phyloP scores from a whole-genome alignment of 139 green algal species.

The Marvania coccoides region DNA sequence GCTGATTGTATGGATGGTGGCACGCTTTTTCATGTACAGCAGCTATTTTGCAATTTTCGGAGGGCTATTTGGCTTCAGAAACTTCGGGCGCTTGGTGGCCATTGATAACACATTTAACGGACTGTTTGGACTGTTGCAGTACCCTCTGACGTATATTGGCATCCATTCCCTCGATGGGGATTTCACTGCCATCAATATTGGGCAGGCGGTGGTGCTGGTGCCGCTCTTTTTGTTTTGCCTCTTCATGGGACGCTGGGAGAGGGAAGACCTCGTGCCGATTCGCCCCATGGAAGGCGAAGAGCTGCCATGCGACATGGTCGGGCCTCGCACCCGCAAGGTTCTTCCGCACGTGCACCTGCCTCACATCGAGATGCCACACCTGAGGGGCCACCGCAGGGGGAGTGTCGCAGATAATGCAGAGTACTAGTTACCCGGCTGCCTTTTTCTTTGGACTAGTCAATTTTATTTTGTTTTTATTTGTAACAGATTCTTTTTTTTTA shows the following conservation, averaged over 20 bases:
- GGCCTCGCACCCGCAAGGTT: background rate
- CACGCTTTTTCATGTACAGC: conserved; percentile 54
- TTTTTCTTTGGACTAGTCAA: no score
- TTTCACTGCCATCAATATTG: conserved; percentile 46
- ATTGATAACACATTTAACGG: conserved; percentile 57
- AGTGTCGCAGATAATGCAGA: background rate
- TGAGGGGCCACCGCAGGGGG: background rate
- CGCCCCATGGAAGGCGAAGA: conserved; percentile 32
- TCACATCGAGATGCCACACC: conserved; percentile 1
- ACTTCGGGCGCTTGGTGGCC: conserved; percentile 52
- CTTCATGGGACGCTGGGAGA: conserved; percentile 33
- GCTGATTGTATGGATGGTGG: conserved; percentile 36
- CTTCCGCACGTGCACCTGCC: conserved; percentile 6
- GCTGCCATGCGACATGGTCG: conserved; percentile 16
- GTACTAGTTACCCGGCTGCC: no score
- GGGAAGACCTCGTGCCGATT: conserved; percentile 45
- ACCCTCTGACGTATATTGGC: conserved; percentile 34
- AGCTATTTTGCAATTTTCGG: conserved; percentile 59
- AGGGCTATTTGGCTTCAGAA: conserved; percentile 46
- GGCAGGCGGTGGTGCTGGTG: conserved; percentile 27
- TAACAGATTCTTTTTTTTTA: no score
- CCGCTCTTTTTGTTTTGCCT: conserved; percentile 27
- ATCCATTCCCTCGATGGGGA: conserved; percentile 33
- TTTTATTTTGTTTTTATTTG: no score
- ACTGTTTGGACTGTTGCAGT: conserved; percentile 37